Evolutionary conservation across 1,284 basidiomycete genomes (phyloP).

Genomic region (Austroboletus niveus): DNA sequence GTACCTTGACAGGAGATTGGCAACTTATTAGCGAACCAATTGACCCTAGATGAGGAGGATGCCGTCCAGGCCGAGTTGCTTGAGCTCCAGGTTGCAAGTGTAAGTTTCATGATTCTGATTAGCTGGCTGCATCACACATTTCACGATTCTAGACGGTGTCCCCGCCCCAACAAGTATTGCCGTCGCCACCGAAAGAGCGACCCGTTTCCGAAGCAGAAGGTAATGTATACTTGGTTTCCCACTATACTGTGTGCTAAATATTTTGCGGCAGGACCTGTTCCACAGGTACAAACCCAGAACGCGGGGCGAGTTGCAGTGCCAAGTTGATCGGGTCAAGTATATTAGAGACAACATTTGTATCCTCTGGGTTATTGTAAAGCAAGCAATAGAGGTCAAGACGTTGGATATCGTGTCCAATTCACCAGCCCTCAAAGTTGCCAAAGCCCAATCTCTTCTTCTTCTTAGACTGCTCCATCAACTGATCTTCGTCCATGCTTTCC

Average conservation of each 20-base stretch:
- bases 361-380: slow-evolving; percentile 13
- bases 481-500: slow-evolving; percentile 7
- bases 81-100: slow-evolving; percentile 63
- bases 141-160: slow-evolving; percentile 16
- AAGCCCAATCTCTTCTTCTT: slow-evolving; percentile 80
- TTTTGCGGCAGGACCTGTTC: slow-evolving; percentile 6
- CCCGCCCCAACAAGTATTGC: slow-evolving; percentile 14
- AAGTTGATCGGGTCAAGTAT: slow-evolving; percentile 14
- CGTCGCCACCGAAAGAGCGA: slow-evolving; percentile 42
- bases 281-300: neutral
- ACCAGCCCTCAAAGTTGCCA: slow-evolving; percentile 78
- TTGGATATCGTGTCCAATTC: slow-evolving; percentile 17
- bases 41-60: slow-evolving; percentile 91
- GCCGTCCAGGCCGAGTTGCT: slow-evolving; percentile 83
- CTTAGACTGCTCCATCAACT: slow-evolving; percentile 45
- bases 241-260: slow-evolving; percentile 3
- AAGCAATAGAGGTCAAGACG: slow-evolving; percentile 7
- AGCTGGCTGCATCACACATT: neutral
- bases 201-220: slow-evolving; percentile 35
- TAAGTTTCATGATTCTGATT: slow-evolving; percentile 30
- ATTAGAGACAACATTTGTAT: slow-evolving; percentile 3
- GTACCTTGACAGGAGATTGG: slow-evolving; percentile 74
- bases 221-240: slow-evolving; percentile 11
- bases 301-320: slow-evolving; percentile 20
- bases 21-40: slow-evolving; percentile 78